A percentile compares a stretch with the other conserved stretches of the same genome.
Conservation (phyloP, 306 rosid genomes). For the Hylodesmum podocarpum region DNA sequence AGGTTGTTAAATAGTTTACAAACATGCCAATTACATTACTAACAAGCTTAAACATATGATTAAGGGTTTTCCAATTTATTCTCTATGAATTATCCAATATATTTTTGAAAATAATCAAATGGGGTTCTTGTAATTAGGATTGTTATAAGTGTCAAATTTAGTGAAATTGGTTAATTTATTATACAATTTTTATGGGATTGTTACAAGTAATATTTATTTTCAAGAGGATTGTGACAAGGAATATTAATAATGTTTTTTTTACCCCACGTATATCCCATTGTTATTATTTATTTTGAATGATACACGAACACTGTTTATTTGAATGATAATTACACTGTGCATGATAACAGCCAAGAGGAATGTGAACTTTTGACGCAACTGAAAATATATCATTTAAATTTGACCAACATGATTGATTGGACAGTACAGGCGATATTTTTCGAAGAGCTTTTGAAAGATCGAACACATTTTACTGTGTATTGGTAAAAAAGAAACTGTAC, state of each 20-base stretch:
- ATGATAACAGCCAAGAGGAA: constrained; percentile 25
- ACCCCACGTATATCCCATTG: neutral
- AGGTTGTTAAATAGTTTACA: neutral
- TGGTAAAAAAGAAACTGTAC: constrained; percentile 35
- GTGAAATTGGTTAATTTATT: too few relatives aligned
- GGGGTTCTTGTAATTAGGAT: neutral
- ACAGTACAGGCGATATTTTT: constrained; percentile 42
- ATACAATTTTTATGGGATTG: neutral
- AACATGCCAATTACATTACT: too few relatives aligned
- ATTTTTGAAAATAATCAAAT: neutral
- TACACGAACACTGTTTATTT: too few relatives aligned
- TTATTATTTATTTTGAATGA: neutral
- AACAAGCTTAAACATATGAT: too few relatives aligned
- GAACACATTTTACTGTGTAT: constrained; percentile 31
- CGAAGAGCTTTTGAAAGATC: constrained; percentile 26
- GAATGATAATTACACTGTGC: constrained; percentile 24
- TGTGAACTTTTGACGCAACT: constrained; percentile 40
- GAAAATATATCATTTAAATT: constrained; percentile 38
- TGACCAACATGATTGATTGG: constrained; percentile 50
- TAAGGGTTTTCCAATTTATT: too few relatives aligned
- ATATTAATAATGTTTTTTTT: neutral
- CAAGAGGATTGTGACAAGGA: neutral
- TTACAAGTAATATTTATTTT: neutral
- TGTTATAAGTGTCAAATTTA: neutral
- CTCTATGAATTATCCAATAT: neutral